phyloP scores from a whole-genome alignment of 345 rosid genomes.

The Hibiscus mutabilis region DNA sequence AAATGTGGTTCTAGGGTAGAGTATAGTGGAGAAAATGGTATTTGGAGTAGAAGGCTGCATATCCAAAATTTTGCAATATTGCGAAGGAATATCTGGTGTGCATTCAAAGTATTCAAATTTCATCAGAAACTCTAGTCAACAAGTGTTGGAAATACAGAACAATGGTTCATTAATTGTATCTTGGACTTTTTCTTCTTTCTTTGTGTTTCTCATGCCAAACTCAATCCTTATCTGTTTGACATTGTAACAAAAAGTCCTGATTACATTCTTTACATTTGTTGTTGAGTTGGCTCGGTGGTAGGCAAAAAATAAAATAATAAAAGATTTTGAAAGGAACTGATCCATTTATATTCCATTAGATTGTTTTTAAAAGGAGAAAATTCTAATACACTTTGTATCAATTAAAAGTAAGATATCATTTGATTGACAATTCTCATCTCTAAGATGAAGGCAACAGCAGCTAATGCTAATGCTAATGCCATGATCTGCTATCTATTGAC shows the following conservation, averaged over 20 bases:
- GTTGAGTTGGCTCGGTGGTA: neutral
- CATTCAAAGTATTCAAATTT: too few relatives aligned
- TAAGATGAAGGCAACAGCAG: neutral
- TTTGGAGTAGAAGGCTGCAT: neutral
- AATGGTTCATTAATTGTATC: slow-evolving; percentile 18
- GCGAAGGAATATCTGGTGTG: neutral
- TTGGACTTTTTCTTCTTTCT: neutral
- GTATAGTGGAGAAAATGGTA: too few relatives aligned
- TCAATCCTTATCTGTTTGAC: neutral
- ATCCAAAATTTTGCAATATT: neutral
- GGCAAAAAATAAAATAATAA: neutral
- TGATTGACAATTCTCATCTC: neutral
- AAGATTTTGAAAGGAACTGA: neutral
- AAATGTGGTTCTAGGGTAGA: neutral
- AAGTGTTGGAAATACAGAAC: slow-evolving; percentile 49
- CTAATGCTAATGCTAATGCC: neutral
- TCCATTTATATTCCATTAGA: too few relatives aligned
- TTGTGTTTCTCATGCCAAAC: neutral
- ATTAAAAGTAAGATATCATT: neutral
- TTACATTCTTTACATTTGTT: neutral
- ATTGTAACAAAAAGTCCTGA: neutral
- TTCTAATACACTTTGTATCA: neutral
- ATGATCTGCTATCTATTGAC: neutral
- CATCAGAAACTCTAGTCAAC: neutral
- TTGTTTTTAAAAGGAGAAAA: neutral